Evolutionary conservation across 1,284 basidiomycete species (phyloP).

Genomic region (Bjerkandera adusta): DNA sequence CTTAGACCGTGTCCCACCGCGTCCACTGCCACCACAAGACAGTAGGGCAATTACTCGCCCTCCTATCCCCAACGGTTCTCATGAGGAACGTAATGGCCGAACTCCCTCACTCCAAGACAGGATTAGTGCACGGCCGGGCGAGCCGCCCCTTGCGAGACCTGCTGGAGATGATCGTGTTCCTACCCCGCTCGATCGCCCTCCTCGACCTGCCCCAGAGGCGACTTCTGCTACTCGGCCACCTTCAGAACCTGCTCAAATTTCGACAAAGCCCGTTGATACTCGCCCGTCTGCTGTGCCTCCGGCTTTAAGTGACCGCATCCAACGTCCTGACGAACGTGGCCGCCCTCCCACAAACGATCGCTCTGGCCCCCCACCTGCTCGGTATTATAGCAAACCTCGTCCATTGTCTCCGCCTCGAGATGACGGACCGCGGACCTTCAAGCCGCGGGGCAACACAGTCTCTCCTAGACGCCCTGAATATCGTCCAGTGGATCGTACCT

Average conservation of each 20-base stretch:
- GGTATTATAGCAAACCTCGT: constrained; percentile 16
- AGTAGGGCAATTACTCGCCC: constrained; percentile 19
- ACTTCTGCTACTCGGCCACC: constrained; percentile 5
- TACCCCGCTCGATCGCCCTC: not conserved
- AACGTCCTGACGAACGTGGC: constrained; percentile 23
- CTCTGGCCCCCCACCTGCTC: constrained; percentile 18
- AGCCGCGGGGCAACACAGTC: constrained; percentile 22
- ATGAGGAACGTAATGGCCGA: constrained; percentile 30
- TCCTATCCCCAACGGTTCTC: constrained; percentile 19
- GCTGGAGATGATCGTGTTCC: not conserved
- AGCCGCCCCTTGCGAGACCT: constrained; percentile 5
- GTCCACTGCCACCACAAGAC: constrained; percentile 13
- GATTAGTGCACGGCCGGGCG: constrained; percentile 17
- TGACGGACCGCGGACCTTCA: constrained; percentile 22
- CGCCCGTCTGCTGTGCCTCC: constrained; percentile 15
- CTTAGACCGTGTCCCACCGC: constrained; percentile 10
- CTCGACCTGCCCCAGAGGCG: not conserved
- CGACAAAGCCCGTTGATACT: constrained; percentile 4
- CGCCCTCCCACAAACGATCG: constrained; percentile 22
- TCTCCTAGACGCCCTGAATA: constrained; percentile 24
- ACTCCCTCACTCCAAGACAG: constrained; percentile 28
- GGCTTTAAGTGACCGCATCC: constrained; percentile 10
- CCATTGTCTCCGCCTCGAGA: constrained; percentile 28
- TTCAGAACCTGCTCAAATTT: not conserved
- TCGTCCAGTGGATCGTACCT: constrained; percentile 18